Conservation (phyloP, 2,329 filamentous ascomycete genomes). For the Dothideomycetes sp. region DNA sequence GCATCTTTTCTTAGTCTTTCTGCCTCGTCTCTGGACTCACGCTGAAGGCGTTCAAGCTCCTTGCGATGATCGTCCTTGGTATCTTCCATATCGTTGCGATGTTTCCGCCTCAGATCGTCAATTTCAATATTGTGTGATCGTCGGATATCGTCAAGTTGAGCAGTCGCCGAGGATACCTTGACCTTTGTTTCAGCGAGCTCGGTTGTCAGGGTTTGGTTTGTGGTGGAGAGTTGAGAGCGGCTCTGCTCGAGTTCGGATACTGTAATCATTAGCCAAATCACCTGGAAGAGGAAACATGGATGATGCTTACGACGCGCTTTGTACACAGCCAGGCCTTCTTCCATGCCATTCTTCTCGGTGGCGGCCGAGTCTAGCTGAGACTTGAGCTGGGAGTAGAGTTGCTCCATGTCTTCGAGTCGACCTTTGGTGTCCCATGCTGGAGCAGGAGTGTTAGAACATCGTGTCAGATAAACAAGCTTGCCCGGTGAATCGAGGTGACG, state of each 20-base stretch:
- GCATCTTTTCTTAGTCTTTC: constrained; percentile 35
- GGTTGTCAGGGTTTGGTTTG: constrained; percentile 50
- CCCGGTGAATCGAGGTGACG: constrained; percentile 18
- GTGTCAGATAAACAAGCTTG: constrained; percentile 45
- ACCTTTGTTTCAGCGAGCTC: constrained; percentile 57
- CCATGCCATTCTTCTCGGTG: constrained; percentile 58
- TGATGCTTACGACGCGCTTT: constrained; percentile 59
- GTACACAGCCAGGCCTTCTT: constrained; percentile 64
- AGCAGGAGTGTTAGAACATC: constrained; percentile 60
- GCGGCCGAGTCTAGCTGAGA: constrained; percentile 62
- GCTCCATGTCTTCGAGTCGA: constrained; percentile 67
- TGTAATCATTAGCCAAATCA: constrained; percentile 22
- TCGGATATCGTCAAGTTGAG: constrained; percentile 43
- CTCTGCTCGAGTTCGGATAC: constrained; percentile 50
- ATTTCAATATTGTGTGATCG: constrained; percentile 43
- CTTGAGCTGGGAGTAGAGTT: constrained; percentile 61
- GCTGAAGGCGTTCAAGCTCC: constrained; percentile 47
- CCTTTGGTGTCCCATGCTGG: constrained; percentile 74
- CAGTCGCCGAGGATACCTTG: constrained; percentile 41
- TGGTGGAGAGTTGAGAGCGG: constrained; percentile 40
- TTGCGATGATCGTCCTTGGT: constrained; percentile 45
- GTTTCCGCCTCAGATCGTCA: constrained; percentile 45
- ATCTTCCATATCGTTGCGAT: constrained; percentile 49
- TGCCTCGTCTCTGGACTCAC: constrained; percentile 40
- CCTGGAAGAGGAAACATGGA: not conserved